These are phyloP conservation scores for Pezicula carpinea DNA, from an alignment of 2,329 filamentous ascomycete species.

Conservation along the genomic window DNA sequence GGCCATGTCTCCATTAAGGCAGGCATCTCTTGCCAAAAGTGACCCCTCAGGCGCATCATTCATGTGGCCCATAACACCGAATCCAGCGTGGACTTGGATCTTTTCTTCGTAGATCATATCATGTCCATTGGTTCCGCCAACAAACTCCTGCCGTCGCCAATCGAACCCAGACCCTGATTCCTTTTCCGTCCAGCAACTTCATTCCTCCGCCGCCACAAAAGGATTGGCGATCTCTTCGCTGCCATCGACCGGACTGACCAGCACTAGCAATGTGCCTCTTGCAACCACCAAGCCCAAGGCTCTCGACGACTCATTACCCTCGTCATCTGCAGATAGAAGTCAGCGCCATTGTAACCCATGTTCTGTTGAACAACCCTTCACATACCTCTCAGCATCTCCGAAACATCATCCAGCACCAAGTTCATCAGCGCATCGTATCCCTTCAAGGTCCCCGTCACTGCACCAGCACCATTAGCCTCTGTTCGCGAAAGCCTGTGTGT, in stretches of 20 bases:
- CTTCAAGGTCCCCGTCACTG: slow-evolving; percentile 85
- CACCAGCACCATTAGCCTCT: neutral
- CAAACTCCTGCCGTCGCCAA: neutral
- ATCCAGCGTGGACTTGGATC: too few species aligned
- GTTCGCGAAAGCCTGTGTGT: neutral
- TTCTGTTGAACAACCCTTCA: slow-evolving; percentile 1
- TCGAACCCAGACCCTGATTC: neutral
- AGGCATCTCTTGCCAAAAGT: too few species aligned
- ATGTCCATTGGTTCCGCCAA: too few species aligned
- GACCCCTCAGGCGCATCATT: too few species aligned
- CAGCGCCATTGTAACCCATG: neutral
- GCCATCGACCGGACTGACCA: slow-evolving; percentile 89
- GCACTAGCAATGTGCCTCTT: slow-evolving; percentile 84
- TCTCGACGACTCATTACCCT: slow-evolving; percentile 75
- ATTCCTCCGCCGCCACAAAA: slow-evolving; percentile 70
- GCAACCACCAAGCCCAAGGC: slow-evolving; percentile 75
- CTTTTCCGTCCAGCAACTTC: slow-evolving; percentile 12
- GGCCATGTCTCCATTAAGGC: too few species aligned
- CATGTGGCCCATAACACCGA: too few species aligned
- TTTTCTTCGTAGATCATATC: too few species aligned
- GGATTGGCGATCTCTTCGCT: slow-evolving; percentile 96
- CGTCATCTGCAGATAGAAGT: slow-evolving; percentile 62
- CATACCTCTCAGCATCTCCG: slow-evolving; percentile 83
- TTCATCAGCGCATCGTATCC: slow-evolving; percentile 99
- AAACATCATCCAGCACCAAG: slow-evolving; percentile 88